Percentiles rank a stretch among this genome's conserved stretches.
phyloP scores from a whole-genome alignment of 805 yeast species.

The Nakazawaea populi region DNA sequence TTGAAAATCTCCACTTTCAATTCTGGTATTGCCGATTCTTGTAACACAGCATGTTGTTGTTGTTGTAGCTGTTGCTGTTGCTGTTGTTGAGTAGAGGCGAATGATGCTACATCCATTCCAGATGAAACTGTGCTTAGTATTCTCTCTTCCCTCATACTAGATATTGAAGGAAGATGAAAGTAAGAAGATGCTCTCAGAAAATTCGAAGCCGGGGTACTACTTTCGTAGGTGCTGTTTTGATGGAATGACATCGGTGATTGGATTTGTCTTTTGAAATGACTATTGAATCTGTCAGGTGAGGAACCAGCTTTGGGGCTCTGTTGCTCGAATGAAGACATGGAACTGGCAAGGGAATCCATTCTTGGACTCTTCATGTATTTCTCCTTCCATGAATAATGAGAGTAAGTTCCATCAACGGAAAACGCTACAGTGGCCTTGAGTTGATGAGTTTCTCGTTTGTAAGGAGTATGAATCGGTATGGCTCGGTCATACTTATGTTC shows the following conservation, averaged over 20 bases:
- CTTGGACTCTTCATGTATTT: neutral
- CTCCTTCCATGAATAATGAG: neutral
- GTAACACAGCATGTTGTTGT: too few species aligned
- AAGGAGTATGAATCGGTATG: constrained; percentile 44
- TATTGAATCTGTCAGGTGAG: constrained; percentile 21
- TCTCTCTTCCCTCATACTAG: constrained; percentile 2
- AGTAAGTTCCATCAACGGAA: neutral
- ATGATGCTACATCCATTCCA: neutral
- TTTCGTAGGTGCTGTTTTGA: constrained; percentile 14
- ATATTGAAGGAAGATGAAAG: neutral
- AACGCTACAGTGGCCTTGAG: neutral
- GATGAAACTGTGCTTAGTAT: neutral
- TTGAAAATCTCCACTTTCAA: constrained; percentile 45
- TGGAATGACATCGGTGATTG: constrained; percentile 11
- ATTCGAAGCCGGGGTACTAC: neutral
- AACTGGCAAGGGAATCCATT: constrained; percentile 12
- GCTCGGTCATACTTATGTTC: constrained; percentile 19
- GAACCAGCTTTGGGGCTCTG: constrained; percentile 18
- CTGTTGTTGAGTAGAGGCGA: neutral
- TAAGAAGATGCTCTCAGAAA: neutral
- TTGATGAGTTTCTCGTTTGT: constrained; percentile 12
- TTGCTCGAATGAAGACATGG: constrained; percentile 12
- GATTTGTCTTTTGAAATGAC: constrained; percentile 18
- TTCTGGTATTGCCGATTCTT: constrained; percentile 13
- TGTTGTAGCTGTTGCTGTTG: neutral